Conservation (phyloP, 805 yeast species). For the Monosporozyma unispora region DNA sequence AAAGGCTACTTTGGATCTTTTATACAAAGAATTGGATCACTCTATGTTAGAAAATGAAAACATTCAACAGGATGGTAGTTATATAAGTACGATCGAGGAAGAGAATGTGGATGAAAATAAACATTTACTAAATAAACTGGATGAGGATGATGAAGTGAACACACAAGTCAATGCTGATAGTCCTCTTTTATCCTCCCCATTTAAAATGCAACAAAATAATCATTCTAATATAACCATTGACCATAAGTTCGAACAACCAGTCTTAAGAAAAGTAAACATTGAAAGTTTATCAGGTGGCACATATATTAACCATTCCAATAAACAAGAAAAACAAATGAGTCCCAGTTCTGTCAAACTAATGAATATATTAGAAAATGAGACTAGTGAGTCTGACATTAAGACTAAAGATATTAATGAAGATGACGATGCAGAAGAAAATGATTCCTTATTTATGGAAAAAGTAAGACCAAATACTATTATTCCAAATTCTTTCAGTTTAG, state of each 20-base stretch:
- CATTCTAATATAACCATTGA: not conserved
- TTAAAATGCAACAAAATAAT: not conserved
- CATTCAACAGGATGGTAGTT: not conserved
- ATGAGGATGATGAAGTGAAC: not conserved
- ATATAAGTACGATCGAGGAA: not conserved
- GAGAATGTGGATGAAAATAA: not conserved
- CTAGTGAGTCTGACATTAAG: not conserved
- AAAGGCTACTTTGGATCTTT: slow-evolving; percentile 21
- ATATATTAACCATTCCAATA: slow-evolving; percentile 1
- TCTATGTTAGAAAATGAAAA: slow-evolving; percentile 2
- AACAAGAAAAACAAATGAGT: not conserved
- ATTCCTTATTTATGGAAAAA: not conserved
- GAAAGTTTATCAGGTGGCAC: slow-evolving; percentile 3
- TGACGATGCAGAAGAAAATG: not conserved
- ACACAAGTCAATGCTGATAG: not conserved
- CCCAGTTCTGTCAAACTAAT: not conserved
- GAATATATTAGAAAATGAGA: not conserved
- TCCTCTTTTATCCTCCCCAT: slow-evolving; percentile 2
- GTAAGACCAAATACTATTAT: slow-evolving; percentile 1
- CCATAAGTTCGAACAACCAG: not conserved
- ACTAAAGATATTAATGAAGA: slow-evolving; percentile 3
- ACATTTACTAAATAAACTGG: not conserved
- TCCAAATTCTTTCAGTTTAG: slow-evolving; percentile 11
- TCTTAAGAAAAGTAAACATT: not conserved
- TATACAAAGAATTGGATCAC: slow-evolving; percentile 9